These are phyloP conservation scores for Penicillium canariense DNA, from an alignment of 495 filamentous ascomycete species.

Conservation along the genomic window DNA sequence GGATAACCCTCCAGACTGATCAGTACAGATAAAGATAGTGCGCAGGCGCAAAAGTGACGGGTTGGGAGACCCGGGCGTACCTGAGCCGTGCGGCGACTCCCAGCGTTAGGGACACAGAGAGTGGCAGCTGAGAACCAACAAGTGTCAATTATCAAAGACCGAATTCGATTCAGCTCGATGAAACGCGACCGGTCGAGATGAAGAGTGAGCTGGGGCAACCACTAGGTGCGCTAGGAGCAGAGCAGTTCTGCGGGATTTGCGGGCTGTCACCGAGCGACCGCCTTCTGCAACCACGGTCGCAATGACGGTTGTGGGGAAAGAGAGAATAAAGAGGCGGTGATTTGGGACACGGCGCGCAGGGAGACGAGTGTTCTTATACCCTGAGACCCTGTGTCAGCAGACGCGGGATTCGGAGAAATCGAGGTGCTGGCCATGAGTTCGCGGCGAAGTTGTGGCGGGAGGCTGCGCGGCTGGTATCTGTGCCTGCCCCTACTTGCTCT, in stretches of 20 bases:
- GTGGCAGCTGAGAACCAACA: too few relatives aligned
- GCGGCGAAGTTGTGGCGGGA: constrained; percentile 14
- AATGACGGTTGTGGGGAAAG: constrained; percentile 1
- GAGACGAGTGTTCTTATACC: constrained; percentile 1
- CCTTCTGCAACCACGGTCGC: constrained; percentile 5
- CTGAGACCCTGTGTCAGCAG: constrained; percentile 16
- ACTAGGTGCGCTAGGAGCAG: constrained; percentile 4
- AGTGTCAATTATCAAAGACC: not conserved
- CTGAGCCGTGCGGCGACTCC: constrained; percentile 11
- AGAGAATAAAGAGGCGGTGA: not conserved
- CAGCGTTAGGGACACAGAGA: constrained; percentile 3
- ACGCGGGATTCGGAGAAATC: constrained; percentile 8
- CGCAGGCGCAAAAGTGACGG: not conserved
- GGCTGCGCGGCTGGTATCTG: constrained; percentile 14
- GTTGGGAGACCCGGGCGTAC: constrained; percentile 8
- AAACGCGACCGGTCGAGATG: not conserved
- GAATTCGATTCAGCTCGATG: not conserved
- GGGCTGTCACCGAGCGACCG: constrained; percentile 25
- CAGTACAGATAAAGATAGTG: not conserved
- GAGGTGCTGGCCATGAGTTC: constrained; percentile 10
- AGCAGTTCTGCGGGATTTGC: constrained; percentile 21
- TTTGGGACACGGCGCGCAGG: not conserved
- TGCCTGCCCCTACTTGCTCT: constrained; percentile 1
- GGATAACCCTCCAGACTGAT: not conserved
- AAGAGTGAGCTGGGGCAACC: not conserved